Conservation (phyloP, 2,329 filamentous ascomycete genomes). For the Coniella vitis region DNA sequence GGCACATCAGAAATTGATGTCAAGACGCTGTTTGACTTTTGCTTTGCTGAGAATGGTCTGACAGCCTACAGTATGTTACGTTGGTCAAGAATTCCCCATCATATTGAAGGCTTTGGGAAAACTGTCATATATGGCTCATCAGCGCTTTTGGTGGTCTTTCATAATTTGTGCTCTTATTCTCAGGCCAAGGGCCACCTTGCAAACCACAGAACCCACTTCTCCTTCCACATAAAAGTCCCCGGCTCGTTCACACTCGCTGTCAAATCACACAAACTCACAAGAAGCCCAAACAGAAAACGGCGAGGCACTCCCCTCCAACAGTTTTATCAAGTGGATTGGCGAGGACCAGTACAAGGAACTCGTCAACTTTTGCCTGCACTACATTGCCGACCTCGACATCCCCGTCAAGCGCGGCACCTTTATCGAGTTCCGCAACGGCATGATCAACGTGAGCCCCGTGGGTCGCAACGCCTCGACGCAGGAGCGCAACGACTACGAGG, state of each 20-base stretch:
- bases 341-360: slow-evolving; percentile 76
- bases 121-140: too few species aligned
- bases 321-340: slow-evolving; percentile 88
- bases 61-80: slow-evolving; percentile 59
- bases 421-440: slow-evolving; percentile 83
- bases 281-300: slow-evolving; percentile 55
- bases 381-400: slow-evolving; percentile 77
- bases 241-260: neutral
- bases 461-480: slow-evolving; percentile 76
- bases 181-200: neutral
- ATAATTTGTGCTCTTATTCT: too few species aligned
- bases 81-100: too few species aligned
- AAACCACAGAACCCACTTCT: too few species aligned
- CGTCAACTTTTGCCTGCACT: slow-evolving; percentile 69
- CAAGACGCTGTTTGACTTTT: slow-evolving; percentile 88
- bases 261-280: neutral
- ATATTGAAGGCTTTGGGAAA: too few species aligned
- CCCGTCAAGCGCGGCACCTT: slow-evolving; percentile 81
- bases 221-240: neutral
- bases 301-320: slow-evolving; percentile 64
- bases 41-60: slow-evolving; percentile 94
- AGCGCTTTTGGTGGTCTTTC: too few species aligned
- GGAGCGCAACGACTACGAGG: slow-evolving; percentile 78
- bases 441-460: slow-evolving; percentile 80
- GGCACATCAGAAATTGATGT: slow-evolving; percentile 63